Evolutionary conservation across 2,329 filamentous ascomycete species (phyloP).

Genomic region (Parastagonospora nodorum): DNA sequence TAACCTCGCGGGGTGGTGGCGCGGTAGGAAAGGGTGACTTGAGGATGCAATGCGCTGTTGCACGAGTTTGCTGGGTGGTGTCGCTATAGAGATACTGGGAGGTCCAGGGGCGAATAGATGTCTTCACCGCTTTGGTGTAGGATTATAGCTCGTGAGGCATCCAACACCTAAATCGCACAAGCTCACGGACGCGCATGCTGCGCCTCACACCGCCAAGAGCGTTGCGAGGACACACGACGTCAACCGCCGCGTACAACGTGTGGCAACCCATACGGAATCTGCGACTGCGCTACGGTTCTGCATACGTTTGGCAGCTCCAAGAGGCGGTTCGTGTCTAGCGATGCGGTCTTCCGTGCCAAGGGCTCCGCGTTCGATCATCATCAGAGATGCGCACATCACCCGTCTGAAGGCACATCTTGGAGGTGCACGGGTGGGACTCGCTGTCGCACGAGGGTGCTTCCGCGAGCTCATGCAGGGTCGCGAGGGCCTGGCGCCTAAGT

Average conservation of each 20-base stretch:
- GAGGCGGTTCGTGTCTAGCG: conserved; percentile 9
- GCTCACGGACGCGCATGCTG: conserved; percentile 13
- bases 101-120: too few species aligned
- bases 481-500: conserved; percentile 10
- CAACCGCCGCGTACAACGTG: conserved; percentile 30
- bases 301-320: conserved; percentile 1
- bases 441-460: conserved; percentile 2
- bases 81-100: too few species aligned
- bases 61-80: too few species aligned
- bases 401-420: background rate
- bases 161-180: conserved; percentile 1
- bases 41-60: background rate
- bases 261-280: conserved; percentile 9
- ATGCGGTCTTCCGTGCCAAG: conserved; percentile 6
- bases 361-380: background rate
- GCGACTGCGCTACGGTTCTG: background rate
- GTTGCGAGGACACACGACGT: conserved; percentile 20
- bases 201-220: conserved; percentile 28
- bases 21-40: background rate
- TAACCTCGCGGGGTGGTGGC: conserved; percentile 2
- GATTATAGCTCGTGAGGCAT: conserved; percentile 9
- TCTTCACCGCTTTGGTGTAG: too few species aligned
- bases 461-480: conserved; percentile 15
- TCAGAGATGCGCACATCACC: background rate
- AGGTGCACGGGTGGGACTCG: background rate